phyloP scores from a whole-genome alignment of 495 filamentous ascomycete species.

The Xylaria intraflava region DNA sequence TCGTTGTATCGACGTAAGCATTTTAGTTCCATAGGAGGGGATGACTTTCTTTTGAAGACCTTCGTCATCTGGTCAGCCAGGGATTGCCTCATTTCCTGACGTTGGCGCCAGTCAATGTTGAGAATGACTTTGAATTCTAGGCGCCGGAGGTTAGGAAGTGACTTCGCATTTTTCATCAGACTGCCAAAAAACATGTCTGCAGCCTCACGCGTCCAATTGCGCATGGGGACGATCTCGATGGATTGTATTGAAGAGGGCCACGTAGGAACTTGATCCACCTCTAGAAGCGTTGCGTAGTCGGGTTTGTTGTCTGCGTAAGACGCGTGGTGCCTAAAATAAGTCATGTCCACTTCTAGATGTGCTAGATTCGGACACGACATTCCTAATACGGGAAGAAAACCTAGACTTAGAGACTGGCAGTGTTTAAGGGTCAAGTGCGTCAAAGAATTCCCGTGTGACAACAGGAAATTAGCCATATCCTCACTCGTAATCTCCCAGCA shows the following conservation, averaged over 20 bases:
- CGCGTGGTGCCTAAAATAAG: slow-evolving; percentile 52
- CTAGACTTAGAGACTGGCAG: slow-evolving; percentile 67
- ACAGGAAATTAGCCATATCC: slow-evolving; percentile 53
- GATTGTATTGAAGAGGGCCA: slow-evolving; percentile 66
- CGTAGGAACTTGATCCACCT: slow-evolving; percentile 52
- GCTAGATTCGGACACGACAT: slow-evolving; percentile 60
- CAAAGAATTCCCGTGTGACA: slow-evolving; percentile 54
- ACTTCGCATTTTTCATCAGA: slow-evolving; percentile 59
- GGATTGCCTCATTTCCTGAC: slow-evolving; percentile 62
- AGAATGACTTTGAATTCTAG: slow-evolving; percentile 67
- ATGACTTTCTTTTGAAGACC: slow-evolving; percentile 55
- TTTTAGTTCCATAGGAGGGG: slow-evolving; percentile 40
- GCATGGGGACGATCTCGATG: slow-evolving; percentile 67
- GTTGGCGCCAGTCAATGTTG: slow-evolving; percentile 68
- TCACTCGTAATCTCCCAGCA: slow-evolving; percentile 61
- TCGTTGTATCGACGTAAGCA: slow-evolving; percentile 23
- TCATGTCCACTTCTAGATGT: slow-evolving; percentile 64
- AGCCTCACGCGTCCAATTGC: slow-evolving; percentile 56
- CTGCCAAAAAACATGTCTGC: slow-evolving; percentile 72
- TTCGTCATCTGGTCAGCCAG: slow-evolving; percentile 59
- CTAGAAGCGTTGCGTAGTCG: slow-evolving; percentile 58
- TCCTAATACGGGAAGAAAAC: slow-evolving; percentile 58
- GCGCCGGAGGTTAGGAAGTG: slow-evolving; percentile 55
- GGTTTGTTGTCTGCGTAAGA: slow-evolving; percentile 58
- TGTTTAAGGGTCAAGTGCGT: slow-evolving; percentile 62